Percentiles rank a stretch among this genome's conserved stretches.
Evolutionary conservation across 352 stramenopile species (phyloP).

Genomic region (Lagenidium giganteum): DNA sequence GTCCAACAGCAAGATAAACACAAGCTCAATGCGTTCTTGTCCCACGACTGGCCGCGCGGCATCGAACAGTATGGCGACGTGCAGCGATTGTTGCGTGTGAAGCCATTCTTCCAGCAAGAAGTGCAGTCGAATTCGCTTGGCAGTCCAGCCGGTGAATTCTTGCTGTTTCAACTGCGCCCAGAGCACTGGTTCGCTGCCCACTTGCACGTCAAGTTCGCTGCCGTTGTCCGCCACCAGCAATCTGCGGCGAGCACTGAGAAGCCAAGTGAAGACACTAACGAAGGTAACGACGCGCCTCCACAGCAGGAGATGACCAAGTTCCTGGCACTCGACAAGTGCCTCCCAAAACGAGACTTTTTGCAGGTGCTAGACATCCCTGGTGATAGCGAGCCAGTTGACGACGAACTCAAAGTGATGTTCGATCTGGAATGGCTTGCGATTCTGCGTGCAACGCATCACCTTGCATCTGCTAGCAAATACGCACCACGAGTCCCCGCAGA

Average conservation of each 20-base stretch:
- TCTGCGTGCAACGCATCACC: conserved; percentile 88
- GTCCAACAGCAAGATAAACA: conserved; percentile 87
- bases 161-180: conserved; percentile 92
- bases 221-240: conserved; percentile 83
- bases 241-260: neutral
- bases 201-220: conserved; percentile 98
- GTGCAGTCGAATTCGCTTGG: conserved; percentile 92
- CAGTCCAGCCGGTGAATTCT: conserved; percentile 87
- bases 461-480: conserved; percentile 64
- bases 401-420: conserved; percentile 76
- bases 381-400: neutral
- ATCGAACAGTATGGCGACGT: conserved; percentile 95
- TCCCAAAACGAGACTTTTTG: conserved; percentile 93
- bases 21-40: conserved; percentile 91
- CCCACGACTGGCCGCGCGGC: conserved; percentile 98
- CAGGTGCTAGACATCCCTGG: conserved; percentile 87
- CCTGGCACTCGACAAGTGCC: conserved; percentile 99
- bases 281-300: neutral
- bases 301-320: conserved; percentile 82
- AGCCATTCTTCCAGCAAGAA: conserved; percentile 95
- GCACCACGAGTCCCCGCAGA: conserved; percentile 62
- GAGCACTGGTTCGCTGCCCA: conserved; percentile 97
- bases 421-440: conserved; percentile 95
- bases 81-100: conserved; percentile 84
- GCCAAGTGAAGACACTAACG: neutral